These are phyloP conservation scores for Aspergillus sp. DNA, from an alignment of 2,329 filamentous ascomycete species.

Conservation along the genomic window DNA sequence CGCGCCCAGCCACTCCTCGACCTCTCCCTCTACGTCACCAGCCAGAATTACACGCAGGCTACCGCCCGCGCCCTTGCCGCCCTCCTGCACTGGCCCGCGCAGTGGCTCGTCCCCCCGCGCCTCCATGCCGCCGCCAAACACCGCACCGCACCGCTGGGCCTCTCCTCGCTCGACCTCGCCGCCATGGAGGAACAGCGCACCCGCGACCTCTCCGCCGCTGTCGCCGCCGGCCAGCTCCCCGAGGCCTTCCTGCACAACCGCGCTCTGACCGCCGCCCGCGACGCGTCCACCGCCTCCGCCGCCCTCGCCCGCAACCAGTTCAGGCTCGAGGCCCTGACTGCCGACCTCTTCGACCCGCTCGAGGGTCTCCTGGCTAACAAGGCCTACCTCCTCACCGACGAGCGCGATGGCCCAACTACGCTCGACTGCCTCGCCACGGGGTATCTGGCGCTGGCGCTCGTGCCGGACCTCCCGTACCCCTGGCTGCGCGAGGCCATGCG, in stretches of 20 bases:
- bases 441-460: conserved; percentile 72
- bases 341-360: conserved; percentile 69
- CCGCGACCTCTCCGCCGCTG: conserved; percentile 37
- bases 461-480: conserved; percentile 58
- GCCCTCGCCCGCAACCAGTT: conserved; percentile 66
- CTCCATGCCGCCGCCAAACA: conserved; percentile 68
- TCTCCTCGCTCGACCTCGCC: conserved; percentile 66
- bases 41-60: conserved; percentile 74
- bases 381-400: conserved; percentile 53
- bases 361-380: conserved; percentile 59
- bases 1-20: conserved; percentile 77
- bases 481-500: conserved; percentile 61
- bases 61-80: conserved; percentile 78
- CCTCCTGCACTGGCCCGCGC: conserved; percentile 80
- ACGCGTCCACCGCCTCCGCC: conserved; percentile 50
- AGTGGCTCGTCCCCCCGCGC: conserved; percentile 77
- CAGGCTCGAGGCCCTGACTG: conserved; percentile 69
- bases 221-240: conserved; percentile 38
- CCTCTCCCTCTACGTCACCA: conserved; percentile 85
- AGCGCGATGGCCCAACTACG: conserved; percentile 51
- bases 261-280: conserved; percentile 51
- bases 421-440: conserved; percentile 79
- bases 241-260: conserved; percentile 55
- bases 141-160: conserved; percentile 67
- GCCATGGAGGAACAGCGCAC: conserved; percentile 38